Evolutionary conservation across 1,284 basidiomycete genomes (phyloP), one percentile per base, ranked within the genome.

Genomic region (Moesziomyces globuligerus): DNA sequence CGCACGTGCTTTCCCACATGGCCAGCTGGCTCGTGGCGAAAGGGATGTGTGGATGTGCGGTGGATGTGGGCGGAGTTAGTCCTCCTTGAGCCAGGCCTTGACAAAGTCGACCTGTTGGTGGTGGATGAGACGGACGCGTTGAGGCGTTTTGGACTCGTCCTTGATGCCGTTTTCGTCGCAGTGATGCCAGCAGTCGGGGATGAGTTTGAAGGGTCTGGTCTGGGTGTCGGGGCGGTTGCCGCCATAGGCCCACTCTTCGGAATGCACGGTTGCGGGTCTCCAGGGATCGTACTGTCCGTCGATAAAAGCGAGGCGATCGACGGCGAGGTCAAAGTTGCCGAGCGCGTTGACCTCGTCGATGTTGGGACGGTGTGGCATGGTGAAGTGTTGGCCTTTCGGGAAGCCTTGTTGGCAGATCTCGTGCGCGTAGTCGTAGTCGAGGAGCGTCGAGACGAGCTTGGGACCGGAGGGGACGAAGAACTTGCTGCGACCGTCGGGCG

Each of bases 261-360:
- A 91, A 79, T 94, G 92, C 0, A 93, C 92, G 1, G 94, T 87
- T 62, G 89, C 89, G 0, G 91, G 91, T 61, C 90, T 87, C 93
- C 93, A 96, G 4, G 94, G 93, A 83, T 95, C 76, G 42, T 89
- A 86, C 86, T 91, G 89, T 15, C 91, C 91, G 74, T 93, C 91
- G 66, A 96, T 90, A 74, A 95, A 89, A 0, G 93, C 94, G 48
- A 96, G 84, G 42, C 90, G 85, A 81, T 92, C 89, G 17, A 87
- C 87, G 25, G 88, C 87, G 11, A 90, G 93, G 75, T 89, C 89
- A 32, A 80, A 76, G 20, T 48, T 66, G 36, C 79, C 79, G 5
- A 71, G 43, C 5, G 78, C 83, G 73, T 96, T 96, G 34, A 95
- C 91, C 2, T 86, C 87, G 1, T 88, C 89, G 43, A 94, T 86